Conservation (phyloP, 164 flowering plant genomes). For the Piper betle region DNA sequence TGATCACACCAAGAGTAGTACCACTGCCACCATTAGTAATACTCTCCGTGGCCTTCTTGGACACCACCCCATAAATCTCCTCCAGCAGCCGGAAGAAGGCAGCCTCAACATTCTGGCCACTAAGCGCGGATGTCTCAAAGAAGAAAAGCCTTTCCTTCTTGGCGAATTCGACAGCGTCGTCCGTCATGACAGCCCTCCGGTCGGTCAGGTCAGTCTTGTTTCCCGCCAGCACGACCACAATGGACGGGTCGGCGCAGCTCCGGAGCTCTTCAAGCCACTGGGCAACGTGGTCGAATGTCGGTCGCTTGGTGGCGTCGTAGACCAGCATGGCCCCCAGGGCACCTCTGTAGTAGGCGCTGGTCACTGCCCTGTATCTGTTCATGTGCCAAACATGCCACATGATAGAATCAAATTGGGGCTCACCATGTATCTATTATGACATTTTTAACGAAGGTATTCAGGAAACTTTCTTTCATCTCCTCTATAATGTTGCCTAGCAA, state of each 20-base stretch:
- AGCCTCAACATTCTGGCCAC: constrained; percentile 46
- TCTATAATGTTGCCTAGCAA: no score
- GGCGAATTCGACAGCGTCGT: constrained; percentile 54
- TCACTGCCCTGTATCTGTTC: constrained; percentile 55
- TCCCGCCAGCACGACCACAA: constrained; percentile 52
- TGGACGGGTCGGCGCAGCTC: constrained; percentile 50
- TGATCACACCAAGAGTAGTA: background rate
- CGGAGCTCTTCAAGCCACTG: constrained; percentile 64
- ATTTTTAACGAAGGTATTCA: background rate
- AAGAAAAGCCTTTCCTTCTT: constrained; percentile 45
- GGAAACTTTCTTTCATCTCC: background rate
- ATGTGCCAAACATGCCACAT: background rate
- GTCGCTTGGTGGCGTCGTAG: constrained; percentile 57
- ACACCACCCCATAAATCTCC: constrained; percentile 30
- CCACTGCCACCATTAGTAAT: constrained; percentile 4
- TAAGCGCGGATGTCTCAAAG: constrained; percentile 57
- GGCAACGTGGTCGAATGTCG: constrained; percentile 48
- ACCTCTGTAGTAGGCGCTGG: constrained; percentile 72
- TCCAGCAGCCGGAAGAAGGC: constrained; percentile 42
- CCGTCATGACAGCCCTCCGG: constrained; percentile 33
- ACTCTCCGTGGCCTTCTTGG: constrained; percentile 30
- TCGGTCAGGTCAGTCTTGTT: constrained; percentile 60
- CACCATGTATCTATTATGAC: background rate
- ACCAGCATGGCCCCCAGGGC: constrained; percentile 72
- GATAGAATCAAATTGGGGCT: background rate